Conservation (phyloP, 345 rosid species). For the Citrus unshiu region DNA sequence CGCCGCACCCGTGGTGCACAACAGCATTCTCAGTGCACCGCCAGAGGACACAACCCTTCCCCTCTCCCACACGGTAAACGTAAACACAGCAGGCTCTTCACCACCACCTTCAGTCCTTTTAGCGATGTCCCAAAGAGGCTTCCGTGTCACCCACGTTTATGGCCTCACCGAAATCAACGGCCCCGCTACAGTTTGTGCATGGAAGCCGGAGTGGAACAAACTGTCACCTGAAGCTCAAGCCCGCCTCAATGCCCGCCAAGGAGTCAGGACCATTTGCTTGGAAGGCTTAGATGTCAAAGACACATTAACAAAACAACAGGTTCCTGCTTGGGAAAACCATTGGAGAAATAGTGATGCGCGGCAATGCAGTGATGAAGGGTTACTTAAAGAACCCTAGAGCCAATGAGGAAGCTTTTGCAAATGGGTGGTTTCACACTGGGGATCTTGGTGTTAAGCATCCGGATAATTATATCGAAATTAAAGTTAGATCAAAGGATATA, state of each 20-base stretch:
- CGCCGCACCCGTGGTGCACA: slow-evolving; percentile 94
- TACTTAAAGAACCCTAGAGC: slow-evolving; percentile 78
- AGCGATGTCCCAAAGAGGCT: slow-evolving; percentile 44
- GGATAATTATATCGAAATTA: slow-evolving; percentile 77
- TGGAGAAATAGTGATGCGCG: slow-evolving; percentile 85
- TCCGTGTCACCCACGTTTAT: slow-evolving; percentile 77
- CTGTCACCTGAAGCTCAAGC: slow-evolving; percentile 67
- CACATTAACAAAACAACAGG: slow-evolving; percentile 57
- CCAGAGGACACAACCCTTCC: slow-evolving; percentile 73
- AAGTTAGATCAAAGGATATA: slow-evolving; percentile 87
- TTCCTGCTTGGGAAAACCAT: slow-evolving; percentile 75
- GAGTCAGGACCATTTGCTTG: slow-evolving; percentile 64
- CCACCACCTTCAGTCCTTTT: slow-evolving; percentile 78
- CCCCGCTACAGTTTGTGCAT: slow-evolving; percentile 77
- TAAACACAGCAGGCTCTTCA: slow-evolving; percentile 90
- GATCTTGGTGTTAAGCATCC: slow-evolving; percentile 88
- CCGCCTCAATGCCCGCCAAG: slow-evolving; percentile 86
- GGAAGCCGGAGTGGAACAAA: slow-evolving; percentile 94
- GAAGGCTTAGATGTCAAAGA: slow-evolving; percentile 69
- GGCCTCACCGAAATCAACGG: slow-evolving; percentile 94
- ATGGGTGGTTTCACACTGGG: slow-evolving; percentile 88
- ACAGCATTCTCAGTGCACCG: slow-evolving; percentile 70
- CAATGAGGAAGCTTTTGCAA: slow-evolving; percentile 69
- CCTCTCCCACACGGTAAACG: slow-evolving; percentile 68
- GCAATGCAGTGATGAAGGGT: slow-evolving; percentile 84